Base-by-base conservation (phyloP, 2,329 filamentous ascomycete species). In the Cladobotryum mycophilum region DNA sequence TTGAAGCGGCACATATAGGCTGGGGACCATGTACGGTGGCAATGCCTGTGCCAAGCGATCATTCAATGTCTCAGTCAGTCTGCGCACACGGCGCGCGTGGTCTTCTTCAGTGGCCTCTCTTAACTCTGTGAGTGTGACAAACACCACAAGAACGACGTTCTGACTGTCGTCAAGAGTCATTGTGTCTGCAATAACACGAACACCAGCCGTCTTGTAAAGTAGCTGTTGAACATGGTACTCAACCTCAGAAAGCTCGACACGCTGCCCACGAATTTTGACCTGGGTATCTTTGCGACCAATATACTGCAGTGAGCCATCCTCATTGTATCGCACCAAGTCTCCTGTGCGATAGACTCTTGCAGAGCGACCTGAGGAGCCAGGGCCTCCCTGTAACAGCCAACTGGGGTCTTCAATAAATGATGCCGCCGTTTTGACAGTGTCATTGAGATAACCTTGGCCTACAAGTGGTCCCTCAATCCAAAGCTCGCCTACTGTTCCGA, bases 231-330 rank as follows among this genome's bases (percentile, higher is more conserved):
- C 41, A 25, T 53, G 46, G 36, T 48, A 43, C 36, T 53, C 51
- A 17, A 53, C 41, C n/a, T 53, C 51, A 8, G 46, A 42, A 15
- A 53, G 33, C 17, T 53, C 51, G 5, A 77, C 66, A 49, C 76
- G 61, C 49, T 72, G 79, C 41, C 81, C 81, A 22, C 72, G 69
- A 9, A 81, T 61, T 58, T 81, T 81, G 35, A 80, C 68, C 59
- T 80, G 77, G 0, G 69, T 68, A 56, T 80, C 77, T 54, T 75
- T 76, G 36, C 77, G 67, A 44, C 76, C 76, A 48, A 76, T 55
- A 48, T 67, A 73, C 1, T 63, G 53, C 13, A 74, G 58, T 33
- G 55, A 55, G 6, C 67, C 66, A 50, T 73, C 62, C 3, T 54
- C 48, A 34, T 63, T 50, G 15, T 67, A 65, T 18, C 52, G 52